Conservation (phyloP, 441 rosid species). For the Eruca vesicaria region DNA sequence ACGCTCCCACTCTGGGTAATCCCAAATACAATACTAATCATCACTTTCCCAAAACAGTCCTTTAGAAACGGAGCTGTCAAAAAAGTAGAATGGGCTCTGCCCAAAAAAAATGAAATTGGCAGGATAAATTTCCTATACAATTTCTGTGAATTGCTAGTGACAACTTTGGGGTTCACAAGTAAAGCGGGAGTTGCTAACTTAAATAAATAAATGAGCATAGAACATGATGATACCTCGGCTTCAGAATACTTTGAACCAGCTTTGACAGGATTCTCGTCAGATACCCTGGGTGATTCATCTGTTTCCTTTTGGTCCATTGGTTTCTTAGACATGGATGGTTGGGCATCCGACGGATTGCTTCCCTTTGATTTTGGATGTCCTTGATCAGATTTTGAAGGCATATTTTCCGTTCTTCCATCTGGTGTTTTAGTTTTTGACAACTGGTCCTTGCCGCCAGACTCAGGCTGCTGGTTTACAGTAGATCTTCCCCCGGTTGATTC, state of each 20-base stretch:
- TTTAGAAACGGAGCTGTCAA: conserved; percentile 2
- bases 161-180: not conserved
- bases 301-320: conserved; percentile 54
- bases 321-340: conserved; percentile 38
- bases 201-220: not conserved
- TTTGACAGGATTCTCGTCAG: conserved; percentile 57
- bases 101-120: not conserved
- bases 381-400: conserved; percentile 60
- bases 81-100: too few relatives aligned
- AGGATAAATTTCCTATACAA: not conserved
- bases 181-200: conserved; percentile 9
- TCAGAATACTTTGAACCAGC: conserved; percentile 53
- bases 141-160: conserved; percentile 3
- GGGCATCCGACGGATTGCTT: conserved; percentile 61
- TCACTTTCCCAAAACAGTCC: conserved; percentile 9
- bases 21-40: conserved; percentile 5
- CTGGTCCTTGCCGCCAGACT: conserved; percentile 72
- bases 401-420: conserved; percentile 75
- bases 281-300: conserved; percentile 52
- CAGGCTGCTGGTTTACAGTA: conserved; percentile 50
- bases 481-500: conserved; percentile 61
- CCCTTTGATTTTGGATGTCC: conserved; percentile 66
- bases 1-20: not conserved
- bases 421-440: conserved; percentile 54
- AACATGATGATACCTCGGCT: conserved; percentile 59